Base-by-base conservation (phyloP, 2,329 filamentous ascomycete species). In the Septoria petroselini region DNA sequence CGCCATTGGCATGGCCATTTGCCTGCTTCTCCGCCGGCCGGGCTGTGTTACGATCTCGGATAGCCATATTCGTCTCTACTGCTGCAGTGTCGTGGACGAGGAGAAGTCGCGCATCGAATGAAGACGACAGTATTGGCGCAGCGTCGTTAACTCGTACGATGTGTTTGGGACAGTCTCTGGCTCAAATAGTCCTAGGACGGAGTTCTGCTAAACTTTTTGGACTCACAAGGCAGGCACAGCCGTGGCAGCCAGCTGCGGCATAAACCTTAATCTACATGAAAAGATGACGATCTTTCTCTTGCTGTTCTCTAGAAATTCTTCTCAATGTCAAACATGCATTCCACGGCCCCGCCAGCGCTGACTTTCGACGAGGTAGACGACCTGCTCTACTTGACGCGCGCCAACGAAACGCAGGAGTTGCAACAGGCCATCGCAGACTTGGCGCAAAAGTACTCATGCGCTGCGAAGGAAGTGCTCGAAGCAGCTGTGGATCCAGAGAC, bases 291-390 rank as follows among this genome's bases (percentile, higher is more conserved):
- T 23, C 17, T 19, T n/a, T 19, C n/a, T 38, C 9, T 38, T 30
- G 21, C 9, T 15, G 19, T 12, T 38, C 15, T 25, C 15, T 8
- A 21, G 27, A 9, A 33, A n/a, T 19, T 4, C n/a, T n/a, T 3
- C 17, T 2, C 11, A 19, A 2, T 17, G 18, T 6, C 4, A 17
- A 41, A 41, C 27, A 57, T 57, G 54, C 48, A 55, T 41, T 30
- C 41, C 14, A 15, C 40, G 23, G 33, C 52, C 2, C 44, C 43
- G 1, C 52, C 52, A 12, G 39, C 46, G 59, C 73, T 91, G 41
- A 80, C 80, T 41, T 83, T 86, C 66, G 91, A 95, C 45, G 82
- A 90, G 69, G 85, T 94, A 63, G 91, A 96, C 68, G 91, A 97
- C 71, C 79, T 97, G 58, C 81, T 97, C 59, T 96, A 95, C 73